A percentile compares a stretch with the other conserved stretches of the same genome.
Evolutionary conservation across 805 yeast genomes (phyloP).

Genomic region (Candida piceae): DNA sequence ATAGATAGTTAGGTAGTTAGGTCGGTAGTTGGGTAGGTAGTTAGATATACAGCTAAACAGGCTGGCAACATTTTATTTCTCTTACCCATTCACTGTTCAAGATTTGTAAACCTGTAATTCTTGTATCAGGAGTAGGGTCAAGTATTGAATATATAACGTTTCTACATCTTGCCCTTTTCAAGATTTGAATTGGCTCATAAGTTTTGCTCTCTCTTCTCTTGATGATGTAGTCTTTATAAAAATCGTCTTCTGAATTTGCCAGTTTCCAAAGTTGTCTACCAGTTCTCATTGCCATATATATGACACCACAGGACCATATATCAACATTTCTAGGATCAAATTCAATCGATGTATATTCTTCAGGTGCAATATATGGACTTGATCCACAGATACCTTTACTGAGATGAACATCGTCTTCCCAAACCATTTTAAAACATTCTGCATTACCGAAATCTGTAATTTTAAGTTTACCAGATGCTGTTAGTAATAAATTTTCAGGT

Average conservation of each 20-base stretch:
- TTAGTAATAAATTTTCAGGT: slow-evolving; percentile 77
- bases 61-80: slow-evolving; percentile 74
- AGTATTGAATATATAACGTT: slow-evolving; percentile 90
- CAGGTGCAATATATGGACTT: slow-evolving; percentile 89
- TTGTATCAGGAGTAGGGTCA: slow-evolving; percentile 84
- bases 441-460: slow-evolving; percentile 87
- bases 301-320: slow-evolving; percentile 91
- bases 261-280: slow-evolving; percentile 91
- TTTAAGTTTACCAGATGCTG: slow-evolving; percentile 67
- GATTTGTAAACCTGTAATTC: slow-evolving; percentile 85
- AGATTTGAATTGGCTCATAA: slow-evolving; percentile 82
- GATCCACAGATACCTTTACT: slow-evolving; percentile 81
- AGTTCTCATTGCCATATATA: slow-evolving; percentile 90
- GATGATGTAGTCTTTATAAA: slow-evolving; percentile 65
- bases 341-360: slow-evolving; percentile 58
- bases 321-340: slow-evolving; percentile 83
- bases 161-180: slow-evolving; percentile 83
- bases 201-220: slow-evolving; percentile 82
- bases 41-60: too few relatives aligned
- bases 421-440: slow-evolving; percentile 79
- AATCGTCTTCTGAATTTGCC: slow-evolving; percentile 77
- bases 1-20: too few relatives aligned
- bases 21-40: too few relatives aligned
- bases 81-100: slow-evolving; percentile 95
- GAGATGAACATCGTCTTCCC: slow-evolving; percentile 68